Base-by-base conservation (phyloP, 257 asterid species). In the Mentha longifolia region DNA sequence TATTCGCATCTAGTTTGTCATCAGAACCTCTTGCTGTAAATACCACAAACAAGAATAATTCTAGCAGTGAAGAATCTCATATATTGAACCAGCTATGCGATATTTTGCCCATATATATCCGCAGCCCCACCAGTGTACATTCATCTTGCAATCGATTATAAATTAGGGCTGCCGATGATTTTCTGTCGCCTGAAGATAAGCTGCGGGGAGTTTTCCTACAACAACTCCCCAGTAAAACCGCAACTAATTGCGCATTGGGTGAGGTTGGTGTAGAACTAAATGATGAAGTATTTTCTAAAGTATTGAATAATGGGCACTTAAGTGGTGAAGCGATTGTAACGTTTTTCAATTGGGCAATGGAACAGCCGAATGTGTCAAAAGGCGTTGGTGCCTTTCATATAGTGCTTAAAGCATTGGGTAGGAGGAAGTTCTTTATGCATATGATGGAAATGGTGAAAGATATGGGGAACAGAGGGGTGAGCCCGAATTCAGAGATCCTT, bases 131-230 rank as follows among this genome's bases (percentile, higher is more conserved):
- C 7, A 37, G 30, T 7, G 41, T n/a, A 19, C 65, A 47, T 14
- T 33, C 82, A 9, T 58, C 61, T 28, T 39, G 55, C 31, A 71
- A 65, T 17, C 77, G 75, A 46, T 68, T 61, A 70, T 72, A 71
- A 37, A 37, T 67, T 42, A 54, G 52, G 55, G 73, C 73, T 0
- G 80, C 68, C n/a, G 96, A 93, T 70, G 91, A 67, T 12, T 86
- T 85, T 70, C 78, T 93, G 73, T 74, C 82, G 7, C 92, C 95
- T 1, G 97, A 87, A 72, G 97, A 94, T 45, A 94, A 88, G 70
- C 80, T 91, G 46, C 87, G 95, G 2, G 99, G 97, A 13, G 80
- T 94, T 71, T 94, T 94, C 75, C 77, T 94, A 61, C 96, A 85
- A 75, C 89, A 88, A 61, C 71, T 89, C 39, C 28, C 72, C 6